Evolutionary conservation across 2,329 filamentous ascomycete genomes (phyloP).

Genomic region (Pseudocercospora musae): DNA sequence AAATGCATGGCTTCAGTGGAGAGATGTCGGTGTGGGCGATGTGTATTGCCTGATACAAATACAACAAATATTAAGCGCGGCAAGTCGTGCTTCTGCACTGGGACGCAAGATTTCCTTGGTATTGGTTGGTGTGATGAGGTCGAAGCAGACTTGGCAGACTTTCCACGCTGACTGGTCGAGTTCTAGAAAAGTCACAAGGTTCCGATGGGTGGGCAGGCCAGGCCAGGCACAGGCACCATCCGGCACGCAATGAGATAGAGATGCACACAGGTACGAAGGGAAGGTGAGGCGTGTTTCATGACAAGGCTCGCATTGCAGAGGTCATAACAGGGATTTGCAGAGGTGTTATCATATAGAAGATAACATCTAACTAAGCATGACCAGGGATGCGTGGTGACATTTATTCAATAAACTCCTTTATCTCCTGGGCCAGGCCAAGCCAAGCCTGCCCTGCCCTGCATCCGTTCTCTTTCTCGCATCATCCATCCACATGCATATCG

Average conservation of each 20-base stretch:
- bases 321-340: neutral
- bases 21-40: no score
- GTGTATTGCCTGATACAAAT: no score
- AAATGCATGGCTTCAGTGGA: no score
- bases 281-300: neutral
- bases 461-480: neutral
- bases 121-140: neutral
- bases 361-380: no score
- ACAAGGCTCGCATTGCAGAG: neutral
- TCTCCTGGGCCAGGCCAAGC: neutral
- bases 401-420: no score
- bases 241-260: neutral
- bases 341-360: no score
- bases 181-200: neutral
- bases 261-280: neutral
- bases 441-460: neutral
- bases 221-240: neutral
- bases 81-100: neutral
- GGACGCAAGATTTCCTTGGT: neutral
- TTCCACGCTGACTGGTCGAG: neutral
- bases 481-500: neutral
- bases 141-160: neutral
- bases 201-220: no score
- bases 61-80: no score
- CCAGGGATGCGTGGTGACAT: no score